Evolutionary conservation across 2,329 filamentous ascomycete species (phyloP), one percentile per base, ranked within the genome.

Genomic region (Aspergillus fumigatiaffinis): DNA sequence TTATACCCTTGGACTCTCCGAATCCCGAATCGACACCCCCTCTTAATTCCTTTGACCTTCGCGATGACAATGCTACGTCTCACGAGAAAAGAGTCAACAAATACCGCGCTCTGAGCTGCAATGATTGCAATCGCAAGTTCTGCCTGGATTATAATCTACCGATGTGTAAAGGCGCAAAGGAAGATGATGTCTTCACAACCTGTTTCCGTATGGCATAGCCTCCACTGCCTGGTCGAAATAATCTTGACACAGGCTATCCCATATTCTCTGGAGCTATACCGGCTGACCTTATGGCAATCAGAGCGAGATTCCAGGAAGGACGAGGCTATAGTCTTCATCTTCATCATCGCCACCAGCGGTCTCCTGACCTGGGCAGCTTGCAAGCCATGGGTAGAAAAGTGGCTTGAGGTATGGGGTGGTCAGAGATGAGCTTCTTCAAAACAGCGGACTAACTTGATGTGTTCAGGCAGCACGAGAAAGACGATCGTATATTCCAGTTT

Each of bases 251-350:
- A 28, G 32, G 14, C 41, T 23, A 14, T 7, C n/a, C 9, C 28
- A 28, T 25, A 10, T 35, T 10, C 62, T 44, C 35, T 29, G 21
- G 12, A 42, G 25, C 14, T 17, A 42, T 26, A 26, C 55, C 46
- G 26, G 35, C 56, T 63, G 41, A 65, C 49, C 20, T 29, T 42
- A 21, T 9, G 29, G n/a, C 54, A 51, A 61, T 9, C 57, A 84
- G 82, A 88, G 67, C 76, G 86, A 55, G 86, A 89, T 68, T 87
- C 84, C n/a, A 77, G 81, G 20, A 88, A 88, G 67, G 86, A 89
- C 63, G 78, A 87, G 68, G 80, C 83, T 1, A 83, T 89, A 2
- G 86, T 89, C 1, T 82, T 84, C 58, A 80, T 87, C 26, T 89
- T 89, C 67, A 86, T 89, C 46, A 75, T 85, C 58, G 83, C 84